These are phyloP conservation scores for Penicillium salamii DNA, from an alignment of 495 filamentous ascomycete genomes.

Conservation along the genomic window DNA sequence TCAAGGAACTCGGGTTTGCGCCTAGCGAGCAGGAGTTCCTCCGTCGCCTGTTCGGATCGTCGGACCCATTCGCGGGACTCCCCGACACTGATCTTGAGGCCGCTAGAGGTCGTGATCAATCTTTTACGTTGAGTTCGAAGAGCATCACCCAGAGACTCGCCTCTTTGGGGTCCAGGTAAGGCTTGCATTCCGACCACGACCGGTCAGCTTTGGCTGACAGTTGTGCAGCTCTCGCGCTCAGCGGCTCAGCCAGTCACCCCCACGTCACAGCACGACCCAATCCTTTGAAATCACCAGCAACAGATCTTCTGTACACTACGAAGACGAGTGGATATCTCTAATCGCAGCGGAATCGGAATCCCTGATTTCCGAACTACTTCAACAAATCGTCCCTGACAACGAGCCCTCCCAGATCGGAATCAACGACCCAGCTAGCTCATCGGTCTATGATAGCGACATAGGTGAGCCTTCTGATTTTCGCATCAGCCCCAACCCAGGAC, in stretches of 20 bases:
- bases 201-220: background rate
- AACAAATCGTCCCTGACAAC: background rate
- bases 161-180: background rate
- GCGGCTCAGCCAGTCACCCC: background rate
- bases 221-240: background rate
- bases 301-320: background rate
- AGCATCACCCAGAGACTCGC: background rate
- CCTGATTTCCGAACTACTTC: background rate
- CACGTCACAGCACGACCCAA: background rate
- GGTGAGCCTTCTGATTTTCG: no score
- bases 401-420: background rate
- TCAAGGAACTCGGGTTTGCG: no score
- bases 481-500: no score
- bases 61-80: constrained; percentile 1
- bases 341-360: background rate
- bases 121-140: no score
- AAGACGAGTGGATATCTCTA: background rate
- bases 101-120: no score
- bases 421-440: background rate
- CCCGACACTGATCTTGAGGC: background rate
- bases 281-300: background rate
- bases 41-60: no score
- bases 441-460: background rate
- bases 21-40: no score
- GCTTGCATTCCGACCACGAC: background rate